A percentile compares a stretch with the other conserved stretches of the same genome.
These are phyloP conservation scores for Candida wancherniae DNA, from an alignment of 805 yeast genomes.

Conservation along the genomic window DNA sequence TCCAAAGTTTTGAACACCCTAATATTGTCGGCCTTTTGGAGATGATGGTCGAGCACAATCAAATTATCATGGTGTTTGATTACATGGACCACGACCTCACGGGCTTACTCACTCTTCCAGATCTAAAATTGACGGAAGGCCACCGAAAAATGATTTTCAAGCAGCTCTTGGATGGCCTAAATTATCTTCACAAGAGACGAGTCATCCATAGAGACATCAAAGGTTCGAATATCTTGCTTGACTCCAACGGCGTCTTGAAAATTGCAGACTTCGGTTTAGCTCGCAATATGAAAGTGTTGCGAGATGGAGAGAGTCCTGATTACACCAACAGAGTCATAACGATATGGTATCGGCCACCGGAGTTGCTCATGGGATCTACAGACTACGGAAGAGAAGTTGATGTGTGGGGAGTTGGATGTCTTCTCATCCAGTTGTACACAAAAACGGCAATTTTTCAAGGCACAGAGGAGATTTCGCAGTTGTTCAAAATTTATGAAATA, in stretches of 20 bases:
- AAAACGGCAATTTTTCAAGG: constrained; percentile 81
- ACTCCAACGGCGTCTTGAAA: constrained; percentile 57
- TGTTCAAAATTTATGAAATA: constrained; percentile 67
- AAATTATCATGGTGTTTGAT: constrained; percentile 85
- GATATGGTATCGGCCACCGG: constrained; percentile 97
- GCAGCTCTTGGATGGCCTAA: constrained; percentile 64
- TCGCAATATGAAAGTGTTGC: constrained; percentile 60
- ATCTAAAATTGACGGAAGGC: constrained; percentile 53
- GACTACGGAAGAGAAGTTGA: constrained; percentile 88
- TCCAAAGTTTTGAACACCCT: constrained; percentile 77
- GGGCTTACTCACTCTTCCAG: constrained; percentile 77
- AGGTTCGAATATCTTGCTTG: constrained; percentile 71
- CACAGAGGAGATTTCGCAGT: constrained; percentile 79
- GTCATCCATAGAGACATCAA: constrained; percentile 79
- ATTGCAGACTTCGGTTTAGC: constrained; percentile 85
- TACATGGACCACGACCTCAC: constrained; percentile 92
- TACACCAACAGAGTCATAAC: constrained; percentile 96
- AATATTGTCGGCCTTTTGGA: constrained; percentile 80
- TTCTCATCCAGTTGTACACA: constrained; percentile 75
- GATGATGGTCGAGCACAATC: constrained; percentile 78
- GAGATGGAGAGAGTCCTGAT: constrained; percentile 55
- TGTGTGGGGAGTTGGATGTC: constrained; percentile 95
- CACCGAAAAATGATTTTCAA: constrained; percentile 63
- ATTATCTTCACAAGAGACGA: constrained; percentile 61
- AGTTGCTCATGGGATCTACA: constrained; percentile 83